Conservation (phyloP, 2,329 filamentous ascomycete genomes). For the Claviceps maximensis region DNA sequence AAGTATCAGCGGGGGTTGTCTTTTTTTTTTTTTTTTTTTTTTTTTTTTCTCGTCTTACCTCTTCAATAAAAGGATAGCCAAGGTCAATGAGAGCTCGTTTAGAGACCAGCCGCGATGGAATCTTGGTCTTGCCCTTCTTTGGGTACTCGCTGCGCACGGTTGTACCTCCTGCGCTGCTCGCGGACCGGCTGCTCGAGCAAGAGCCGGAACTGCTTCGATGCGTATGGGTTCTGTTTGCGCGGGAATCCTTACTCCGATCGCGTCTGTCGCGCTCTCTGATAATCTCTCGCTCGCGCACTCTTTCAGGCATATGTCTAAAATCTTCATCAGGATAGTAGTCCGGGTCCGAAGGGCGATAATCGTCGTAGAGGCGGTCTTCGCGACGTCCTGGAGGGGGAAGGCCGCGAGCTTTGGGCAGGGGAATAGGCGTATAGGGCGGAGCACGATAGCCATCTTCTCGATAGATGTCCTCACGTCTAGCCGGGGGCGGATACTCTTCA, state of each 20-base stretch:
- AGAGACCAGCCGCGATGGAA: conserved; percentile 68
- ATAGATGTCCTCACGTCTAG: conserved; percentile 32
- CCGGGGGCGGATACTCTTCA: conserved; percentile 51
- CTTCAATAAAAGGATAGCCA: conserved; percentile 75
- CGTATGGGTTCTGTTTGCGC: conserved; percentile 24
- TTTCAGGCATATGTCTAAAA: conserved; percentile 47
- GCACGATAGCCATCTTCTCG: conserved; percentile 35
- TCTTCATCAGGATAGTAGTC: conserved; percentile 61
- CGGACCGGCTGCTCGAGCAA: conserved; percentile 31
- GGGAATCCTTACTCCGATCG: conserved; percentile 26
- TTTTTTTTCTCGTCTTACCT: conserved; percentile 39
- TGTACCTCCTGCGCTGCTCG: conserved; percentile 35
- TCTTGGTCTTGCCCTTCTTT: conserved; percentile 79
- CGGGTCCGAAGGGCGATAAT: conserved; percentile 54
- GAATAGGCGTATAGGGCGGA: conserved; percentile 46
- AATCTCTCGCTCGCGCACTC: conserved; percentile 48
- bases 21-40: conserved; percentile 5
- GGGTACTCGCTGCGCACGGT: conserved; percentile 51
- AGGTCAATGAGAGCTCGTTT: conserved; percentile 71
- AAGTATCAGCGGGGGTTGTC: background rate
- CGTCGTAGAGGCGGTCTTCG: conserved; percentile 44
- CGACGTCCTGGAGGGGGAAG: conserved; percentile 47
- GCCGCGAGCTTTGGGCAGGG: conserved; percentile 50
- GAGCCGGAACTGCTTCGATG: conserved; percentile 30
- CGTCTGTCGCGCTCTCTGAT: conserved; percentile 35